phyloP scores from a whole-genome alignment of 1,284 basidiomycete genomes.

The Apiotrichum veenhuisii region DNA sequence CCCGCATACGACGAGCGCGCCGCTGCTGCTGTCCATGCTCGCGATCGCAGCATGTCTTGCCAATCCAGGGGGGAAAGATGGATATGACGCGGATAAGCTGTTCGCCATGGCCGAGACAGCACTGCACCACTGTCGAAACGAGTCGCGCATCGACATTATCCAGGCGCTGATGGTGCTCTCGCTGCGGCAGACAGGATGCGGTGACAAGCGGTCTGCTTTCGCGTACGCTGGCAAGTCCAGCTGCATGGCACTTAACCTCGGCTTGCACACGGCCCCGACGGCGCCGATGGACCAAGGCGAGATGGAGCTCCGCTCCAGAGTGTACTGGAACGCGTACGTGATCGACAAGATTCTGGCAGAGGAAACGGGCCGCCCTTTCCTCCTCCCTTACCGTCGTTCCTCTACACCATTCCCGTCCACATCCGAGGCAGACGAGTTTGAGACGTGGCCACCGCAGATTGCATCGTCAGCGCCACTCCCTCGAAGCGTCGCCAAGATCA shows the following conservation, averaged over 20 bases:
- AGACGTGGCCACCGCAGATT: slow-evolving; percentile 45
- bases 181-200: slow-evolving; percentile 50
- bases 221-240: slow-evolving; percentile 47
- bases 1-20: slow-evolving; percentile 29
- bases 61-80: slow-evolving; percentile 57
- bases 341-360: slow-evolving; percentile 50
- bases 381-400: slow-evolving; percentile 46
- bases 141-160: slow-evolving; percentile 37
- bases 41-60: slow-evolving; percentile 41
- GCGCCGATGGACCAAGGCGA: slow-evolving; percentile 27
- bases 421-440: slow-evolving; percentile 50
- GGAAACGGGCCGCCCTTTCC: slow-evolving; percentile 50
- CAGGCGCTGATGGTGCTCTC: slow-evolving; percentile 50
- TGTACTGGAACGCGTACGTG: slow-evolving; percentile 51
- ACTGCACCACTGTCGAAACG: slow-evolving; percentile 29
- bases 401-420: slow-evolving; percentile 48
- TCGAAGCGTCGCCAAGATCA: slow-evolving; percentile 23
- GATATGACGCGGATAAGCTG: slow-evolving; percentile 62
- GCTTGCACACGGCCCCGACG: slow-evolving; percentile 42
- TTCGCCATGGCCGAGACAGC: slow-evolving; percentile 36
- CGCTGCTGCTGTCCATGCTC: slow-evolving; percentile 41
- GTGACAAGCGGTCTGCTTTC: slow-evolving; percentile 49
- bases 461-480: slow-evolving; percentile 24
- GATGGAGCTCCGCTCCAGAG: slow-evolving; percentile 44
- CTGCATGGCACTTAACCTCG: slow-evolving; percentile 50